Percentiles rank a stretch among this genome's conserved stretches.
These are phyloP conservation scores for Streptanthus diversifolius DNA, from an alignment of 345 rosid species.

Conservation along the genomic window DNA sequence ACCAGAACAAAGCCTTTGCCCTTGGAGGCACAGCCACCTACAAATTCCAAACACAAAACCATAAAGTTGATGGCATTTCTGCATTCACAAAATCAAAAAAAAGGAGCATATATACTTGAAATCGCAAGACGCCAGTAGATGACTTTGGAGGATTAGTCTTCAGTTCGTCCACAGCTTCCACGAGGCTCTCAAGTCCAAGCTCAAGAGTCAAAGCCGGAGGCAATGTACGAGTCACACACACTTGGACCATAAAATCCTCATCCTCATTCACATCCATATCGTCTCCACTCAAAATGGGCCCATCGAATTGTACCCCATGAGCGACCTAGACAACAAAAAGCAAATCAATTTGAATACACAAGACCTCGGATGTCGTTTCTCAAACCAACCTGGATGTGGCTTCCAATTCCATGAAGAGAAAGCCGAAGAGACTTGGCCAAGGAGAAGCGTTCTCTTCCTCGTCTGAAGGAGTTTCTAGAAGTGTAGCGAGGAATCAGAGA, in stretches of 20 bases:
- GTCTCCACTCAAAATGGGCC: slow-evolving; percentile 39
- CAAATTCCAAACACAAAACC: slow-evolving; percentile 3
- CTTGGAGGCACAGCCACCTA: slow-evolving; percentile 88
- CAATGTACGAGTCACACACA: slow-evolving; percentile 58
- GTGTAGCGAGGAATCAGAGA: slow-evolving; percentile 18
- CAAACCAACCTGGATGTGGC: slow-evolving; percentile 12
- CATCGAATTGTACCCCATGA: slow-evolving; percentile 55
- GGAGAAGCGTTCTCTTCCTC: slow-evolving; percentile 21
- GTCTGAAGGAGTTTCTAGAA: slow-evolving; percentile 14
- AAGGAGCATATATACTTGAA: slow-evolving; percentile 52
- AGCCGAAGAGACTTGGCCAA: slow-evolving; percentile 21
- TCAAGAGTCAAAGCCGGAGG: slow-evolving; percentile 83
- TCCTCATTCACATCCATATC: slow-evolving; percentile 42
- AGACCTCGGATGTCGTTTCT: neutral
- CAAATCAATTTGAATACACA: neutral
- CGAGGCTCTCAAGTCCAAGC: slow-evolving; percentile 53
- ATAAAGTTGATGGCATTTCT: neutral
- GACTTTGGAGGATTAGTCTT: slow-evolving; percentile 60
- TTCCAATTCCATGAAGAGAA: too few species aligned
- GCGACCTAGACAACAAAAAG: slow-evolving; percentile 34
- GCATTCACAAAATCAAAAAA: neutral
- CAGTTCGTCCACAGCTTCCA: slow-evolving; percentile 53
- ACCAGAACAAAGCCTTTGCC: slow-evolving; percentile 84
- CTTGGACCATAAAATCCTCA: slow-evolving; percentile 53
- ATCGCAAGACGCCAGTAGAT: slow-evolving; percentile 56